phyloP scores from a whole-genome alignment of 208 protist species.

The Trypanosoma lewisi region DNA sequence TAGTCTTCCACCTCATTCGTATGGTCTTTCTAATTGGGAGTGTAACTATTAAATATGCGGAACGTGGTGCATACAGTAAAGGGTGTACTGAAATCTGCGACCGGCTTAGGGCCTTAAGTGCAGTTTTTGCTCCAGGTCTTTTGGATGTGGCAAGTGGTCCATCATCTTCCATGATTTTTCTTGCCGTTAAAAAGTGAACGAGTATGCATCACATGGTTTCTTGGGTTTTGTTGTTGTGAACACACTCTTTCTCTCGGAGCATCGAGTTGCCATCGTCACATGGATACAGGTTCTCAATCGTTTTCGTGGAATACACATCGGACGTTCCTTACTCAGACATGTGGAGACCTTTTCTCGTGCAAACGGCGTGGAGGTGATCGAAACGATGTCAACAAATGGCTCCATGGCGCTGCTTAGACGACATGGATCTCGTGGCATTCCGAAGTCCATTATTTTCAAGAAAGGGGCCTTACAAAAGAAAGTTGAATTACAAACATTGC shows the following conservation, averaged over 20 bases:
- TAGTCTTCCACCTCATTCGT: background rate
- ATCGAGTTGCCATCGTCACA: conserved; percentile 9
- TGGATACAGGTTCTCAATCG: conserved; percentile 31
- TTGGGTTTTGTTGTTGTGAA: conserved; percentile 26
- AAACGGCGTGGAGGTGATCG: conserved; percentile 5
- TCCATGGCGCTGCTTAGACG: conserved; percentile 14
- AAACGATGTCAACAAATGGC: conserved; percentile 6
- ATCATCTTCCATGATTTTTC: conserved; percentile 14
- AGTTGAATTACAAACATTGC: background rate
- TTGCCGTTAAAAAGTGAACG: conserved; percentile 8
- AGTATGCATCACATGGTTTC: background rate
- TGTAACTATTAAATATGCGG: conserved; percentile 3
- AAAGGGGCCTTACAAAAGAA: conserved; percentile 8
- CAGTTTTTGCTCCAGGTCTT: conserved; percentile 1
- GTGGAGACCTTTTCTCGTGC: conserved; percentile 19
- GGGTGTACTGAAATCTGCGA: conserved; percentile 10
- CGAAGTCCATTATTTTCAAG: conserved; percentile 1
- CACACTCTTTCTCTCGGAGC: background rate
- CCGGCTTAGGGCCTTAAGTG: background rate
- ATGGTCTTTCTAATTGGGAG: background rate
- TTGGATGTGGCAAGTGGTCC: conserved; percentile 7
- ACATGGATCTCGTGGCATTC: conserved; percentile 1
- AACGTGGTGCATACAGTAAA: background rate
- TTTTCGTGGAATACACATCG: conserved; percentile 21
- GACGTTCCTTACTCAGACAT: conserved; percentile 24